Base-by-base conservation (phyloP, 2,329 filamentous ascomycete genomes). In the Fusarium sp. region DNA sequence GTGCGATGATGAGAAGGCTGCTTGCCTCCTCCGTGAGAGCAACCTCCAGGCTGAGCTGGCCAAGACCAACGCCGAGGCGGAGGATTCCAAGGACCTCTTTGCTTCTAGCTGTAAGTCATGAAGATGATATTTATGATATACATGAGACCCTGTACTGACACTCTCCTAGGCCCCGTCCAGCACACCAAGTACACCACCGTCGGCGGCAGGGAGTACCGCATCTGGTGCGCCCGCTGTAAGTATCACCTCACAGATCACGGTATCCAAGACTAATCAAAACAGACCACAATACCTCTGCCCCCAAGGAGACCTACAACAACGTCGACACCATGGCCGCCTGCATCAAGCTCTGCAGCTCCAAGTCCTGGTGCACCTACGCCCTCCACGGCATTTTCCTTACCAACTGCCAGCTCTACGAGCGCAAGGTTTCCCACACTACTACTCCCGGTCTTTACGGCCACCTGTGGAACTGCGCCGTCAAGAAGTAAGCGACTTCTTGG, bases 161-260 rank as follows among this genome's bases (percentile, higher is more conserved):
- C 16, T 6, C n/a, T 8, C 7, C 18, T 8, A 62, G 59, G 59
- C 29, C 59, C 59, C 14, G 11, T 31, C 31, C 14, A 62, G 43
- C 59, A 62, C 43, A 37, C 31, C 20, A n/a, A 37, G 31, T 62
- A 50, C 27, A 48, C 29, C 13, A 27, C 31, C 10, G 41, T 62
- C 14, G 20, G 2, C 4, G 59, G 59, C n/a, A 62, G 7, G 10
- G 59, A 39, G 10, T 62, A 62, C 29, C 33, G 29, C 4, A 33
- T 62, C 16, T 62, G 59, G 59, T 62, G 59, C 43, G 5, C 9
- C 16, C 59, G 59, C 18, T 35, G 59, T 62, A 20, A 62, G 59
- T 29, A 29, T 0, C 1, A 13, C 24, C 24, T 24, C 22, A 10
- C 20, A 37, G 2, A n/a, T 5, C 29, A 48, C 22, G 8, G 0